phyloP scores from a whole-genome alignment of 2,329 filamentous ascomycete species.

The Xylaria polymorpha region DNA sequence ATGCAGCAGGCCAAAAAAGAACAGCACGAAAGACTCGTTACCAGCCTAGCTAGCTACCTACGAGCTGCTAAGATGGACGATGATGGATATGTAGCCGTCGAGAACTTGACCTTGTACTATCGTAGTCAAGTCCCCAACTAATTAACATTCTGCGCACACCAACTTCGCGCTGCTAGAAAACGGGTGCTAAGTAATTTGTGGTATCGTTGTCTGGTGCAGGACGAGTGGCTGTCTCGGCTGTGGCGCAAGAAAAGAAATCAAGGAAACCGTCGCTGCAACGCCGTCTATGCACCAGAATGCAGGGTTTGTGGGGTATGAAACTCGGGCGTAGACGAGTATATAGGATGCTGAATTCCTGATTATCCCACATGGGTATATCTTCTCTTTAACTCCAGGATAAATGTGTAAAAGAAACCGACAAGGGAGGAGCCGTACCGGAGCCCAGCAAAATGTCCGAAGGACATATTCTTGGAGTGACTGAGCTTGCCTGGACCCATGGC shows the following conservation, averaged over 20 bases:
- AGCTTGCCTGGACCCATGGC: constrained; percentile 8
- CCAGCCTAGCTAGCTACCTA: constrained; percentile 11
- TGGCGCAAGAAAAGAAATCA: constrained; percentile 19
- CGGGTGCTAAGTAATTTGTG: constrained; percentile 7
- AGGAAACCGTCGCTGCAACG: constrained; percentile 33
- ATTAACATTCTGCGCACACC: neutral
- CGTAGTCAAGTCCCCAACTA: neutral
- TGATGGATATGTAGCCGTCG: constrained; percentile 2
- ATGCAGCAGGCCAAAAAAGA: constrained; percentile 34
- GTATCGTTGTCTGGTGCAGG: neutral
- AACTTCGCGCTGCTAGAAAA: neutral
- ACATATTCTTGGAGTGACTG: neutral
- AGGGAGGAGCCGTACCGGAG: neutral
- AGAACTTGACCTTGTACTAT: neutral
- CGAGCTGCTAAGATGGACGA: neutral
- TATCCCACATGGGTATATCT: constrained; percentile 35
- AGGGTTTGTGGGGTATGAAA: constrained; percentile 34
- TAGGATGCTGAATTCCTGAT: constrained; percentile 30
- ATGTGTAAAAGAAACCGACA: constrained; percentile 27
- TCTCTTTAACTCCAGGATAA: constrained; percentile 29
- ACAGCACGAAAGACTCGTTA: constrained; percentile 3
- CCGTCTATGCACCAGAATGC: constrained; percentile 39
- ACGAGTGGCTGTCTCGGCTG: neutral
- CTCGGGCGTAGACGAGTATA: constrained; percentile 26
- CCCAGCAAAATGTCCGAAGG: neutral